Evolutionary conservation across 2,329 filamentous ascomycete species (phyloP), one percentile per base, ranked within the genome.

Genomic region (Alternaria solani): DNA sequence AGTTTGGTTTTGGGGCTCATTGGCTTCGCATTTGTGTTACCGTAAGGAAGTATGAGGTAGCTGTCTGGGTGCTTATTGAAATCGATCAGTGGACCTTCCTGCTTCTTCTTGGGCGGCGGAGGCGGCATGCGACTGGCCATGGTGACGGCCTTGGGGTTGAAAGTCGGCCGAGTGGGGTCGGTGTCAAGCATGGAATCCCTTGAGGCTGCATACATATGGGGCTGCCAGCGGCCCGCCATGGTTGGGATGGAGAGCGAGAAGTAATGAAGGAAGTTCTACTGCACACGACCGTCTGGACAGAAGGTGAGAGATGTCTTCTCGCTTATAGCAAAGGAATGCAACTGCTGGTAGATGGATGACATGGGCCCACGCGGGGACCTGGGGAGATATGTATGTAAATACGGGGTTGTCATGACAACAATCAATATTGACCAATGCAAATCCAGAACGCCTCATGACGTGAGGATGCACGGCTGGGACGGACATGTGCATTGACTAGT

Each of bases 31-130:
- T 86, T 82, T 55, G 83, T 83, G 55, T 85, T 86, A 62, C 87
- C 86, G 71, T 89, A 87, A 5, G 86, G 85, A 32, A 90, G 82
- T 53, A 91, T 85, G 66, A 86, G 81, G 70, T 91, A 91, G 65
- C 88, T 83, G 73, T 97, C 93, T 1, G 94, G 93, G 78, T 97
- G 94, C 59, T 87, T 86, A 78, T 96, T 95, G 83, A 97, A 91
- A 61, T 90, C 86, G 64, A 97, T 81, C 65, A 96, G 81, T 12
- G 93, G 93, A 0, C 93, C 93, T 54, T 91, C 84, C 44, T 84
- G 86, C 83, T 91, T 90, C 42, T 87, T 84, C 72, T 85, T 89
- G 26, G 80, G 83, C 41, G 78, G 75, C 18, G 86, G 82, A 55
- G 87, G 86, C 12, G 87, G 86, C 72, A 88, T 82, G 83, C 87